Conservation (phyloP, 2,329 filamentous ascomycete species). For the Fusarium sp. region DNA sequence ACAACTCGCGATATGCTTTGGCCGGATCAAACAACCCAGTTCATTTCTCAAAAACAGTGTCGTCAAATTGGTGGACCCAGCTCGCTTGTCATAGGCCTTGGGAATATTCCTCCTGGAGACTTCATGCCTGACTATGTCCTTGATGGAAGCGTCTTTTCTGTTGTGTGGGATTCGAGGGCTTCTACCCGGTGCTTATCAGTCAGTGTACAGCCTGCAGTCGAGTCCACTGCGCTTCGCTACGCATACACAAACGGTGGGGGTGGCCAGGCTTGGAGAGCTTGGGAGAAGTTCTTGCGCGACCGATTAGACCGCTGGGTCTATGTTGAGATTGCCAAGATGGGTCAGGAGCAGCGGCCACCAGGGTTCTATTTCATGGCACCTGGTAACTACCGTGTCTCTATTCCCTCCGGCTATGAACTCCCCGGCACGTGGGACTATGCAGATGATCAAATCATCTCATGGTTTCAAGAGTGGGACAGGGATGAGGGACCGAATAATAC, state of each 20-base stretch:
- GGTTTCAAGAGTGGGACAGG: neutral
- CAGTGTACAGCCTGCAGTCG: neutral
- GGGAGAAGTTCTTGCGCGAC: neutral
- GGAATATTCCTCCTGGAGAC: neutral
- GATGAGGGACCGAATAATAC: rapidly evolving
- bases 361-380: neutral
- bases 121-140: neutral
- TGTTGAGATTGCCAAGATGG: neutral
- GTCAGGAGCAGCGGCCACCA: neutral
- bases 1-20: neutral
- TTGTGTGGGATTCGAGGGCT: neutral
- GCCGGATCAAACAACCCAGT: neutral
- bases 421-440: neutral
- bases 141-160: neutral
- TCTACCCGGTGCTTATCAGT: neutral
- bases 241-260: neutral
- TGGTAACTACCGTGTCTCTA: neutral
- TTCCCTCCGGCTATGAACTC: neutral
- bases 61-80: neutral
- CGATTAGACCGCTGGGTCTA: neutral
- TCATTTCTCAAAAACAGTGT: neutral
- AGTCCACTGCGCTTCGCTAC: neutral
- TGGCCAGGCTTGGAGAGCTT: neutral
- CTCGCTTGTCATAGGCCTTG: neutral
- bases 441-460: neutral